Evolutionary conservation across 257 asterid species (phyloP), one percentile per base, ranked within the genome.

Genomic region (Petunia axillaris): DNA sequence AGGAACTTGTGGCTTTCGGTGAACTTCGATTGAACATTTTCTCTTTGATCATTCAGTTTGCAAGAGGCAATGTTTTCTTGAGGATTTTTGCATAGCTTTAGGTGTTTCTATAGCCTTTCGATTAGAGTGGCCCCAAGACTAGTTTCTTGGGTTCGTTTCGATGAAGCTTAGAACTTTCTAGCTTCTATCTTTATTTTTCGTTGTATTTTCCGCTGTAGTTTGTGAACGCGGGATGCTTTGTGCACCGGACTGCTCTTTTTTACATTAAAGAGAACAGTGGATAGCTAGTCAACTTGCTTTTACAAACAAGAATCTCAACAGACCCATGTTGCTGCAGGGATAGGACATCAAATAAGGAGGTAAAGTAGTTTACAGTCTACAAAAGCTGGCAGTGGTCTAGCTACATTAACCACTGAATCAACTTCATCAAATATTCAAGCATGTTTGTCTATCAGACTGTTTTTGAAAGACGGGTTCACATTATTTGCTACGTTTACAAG

Each of bases 361-460:
- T 65, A 14, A 65, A 65, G 74, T 65, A 65, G 52, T 50, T 64
- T 35, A 65, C 74, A 7, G 74, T 11, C 52, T 40, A 66, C 53
- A 66, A 44, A 66, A 66, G 52, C 53, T 66, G 58, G 52, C 74
- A 25, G 25, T 25, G 25, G 25, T 25, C 25, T 25, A 25, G 25
- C 25, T 25, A 25, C 25, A 65, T 40, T 40, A 40, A 66, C 14
- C 36, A 15, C 25, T 40, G 53, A 15, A 66, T 66, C 53, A 14
- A 15, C 53, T 39, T 40, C 75, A 15, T 66, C 15, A 41, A 40
- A 66, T 38, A 2, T 64, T 64, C 43, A 4, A 64, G 48, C 25
- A 37, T 64, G 48, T 64, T 37, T 64, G 5, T 13, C 25, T 64
- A 38, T 9, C 48, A 8, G 2, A 64, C 71, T 37, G 38, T 38